Percentiles rank a stretch among this genome's conserved stretches.
phyloP scores from a whole-genome alignment of 768 basidiomycete genomes.

The Hortiboletus campestris region DNA sequence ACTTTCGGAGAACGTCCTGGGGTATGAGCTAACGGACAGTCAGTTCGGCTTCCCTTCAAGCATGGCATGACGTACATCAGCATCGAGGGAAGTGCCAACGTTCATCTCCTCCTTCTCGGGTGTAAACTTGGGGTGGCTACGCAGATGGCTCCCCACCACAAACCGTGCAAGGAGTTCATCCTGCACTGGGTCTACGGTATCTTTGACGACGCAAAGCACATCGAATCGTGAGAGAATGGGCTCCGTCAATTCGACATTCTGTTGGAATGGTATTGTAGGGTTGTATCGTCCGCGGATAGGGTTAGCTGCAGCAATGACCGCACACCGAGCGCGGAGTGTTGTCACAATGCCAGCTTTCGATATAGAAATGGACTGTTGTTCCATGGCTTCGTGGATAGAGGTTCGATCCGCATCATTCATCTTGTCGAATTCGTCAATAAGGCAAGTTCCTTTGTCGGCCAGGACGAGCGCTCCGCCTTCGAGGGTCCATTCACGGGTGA shows the following conservation, averaged over 20 bases:
- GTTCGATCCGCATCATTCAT: conserved; percentile 99
- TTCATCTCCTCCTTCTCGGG: conserved; percentile 87
- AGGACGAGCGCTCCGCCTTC: conserved; percentile 98
- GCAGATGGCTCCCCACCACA: conserved; percentile 94
- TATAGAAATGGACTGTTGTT: conserved; percentile 98
- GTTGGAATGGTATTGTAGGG: conserved; percentile 96
- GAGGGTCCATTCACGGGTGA: conserved; percentile 97
- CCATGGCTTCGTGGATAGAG: conserved; percentile 99
- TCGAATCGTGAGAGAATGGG: conserved; percentile 98
- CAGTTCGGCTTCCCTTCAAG: conserved; percentile 6
- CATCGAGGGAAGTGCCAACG: conserved; percentile 85
- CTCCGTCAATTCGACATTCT: conserved; percentile 98
- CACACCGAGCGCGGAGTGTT: conserved; percentile 95
- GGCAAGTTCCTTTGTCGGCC: conserved; percentile 95
- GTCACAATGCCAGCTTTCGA: conserved; percentile 99
- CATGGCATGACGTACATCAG: conserved; percentile 64
- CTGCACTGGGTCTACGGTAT: conserved; percentile 93
- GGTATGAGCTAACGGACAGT: conserved; percentile 74
- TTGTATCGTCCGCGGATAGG: conserved; percentile 97
- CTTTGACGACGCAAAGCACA: conserved; percentile 96
- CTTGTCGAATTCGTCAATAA: conserved; percentile 99
- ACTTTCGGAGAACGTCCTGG: conserved; percentile 93
- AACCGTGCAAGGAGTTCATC: conserved; percentile 96
- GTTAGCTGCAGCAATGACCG: conserved; percentile 97
- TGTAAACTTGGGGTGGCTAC: conserved; percentile 93